A percentile compares a stretch with the other conserved stretches of the same genome.
phyloP scores from a whole-genome alignment of 2,329 filamentous ascomycete species.

The Bimuria novae-zelandiae region DNA sequence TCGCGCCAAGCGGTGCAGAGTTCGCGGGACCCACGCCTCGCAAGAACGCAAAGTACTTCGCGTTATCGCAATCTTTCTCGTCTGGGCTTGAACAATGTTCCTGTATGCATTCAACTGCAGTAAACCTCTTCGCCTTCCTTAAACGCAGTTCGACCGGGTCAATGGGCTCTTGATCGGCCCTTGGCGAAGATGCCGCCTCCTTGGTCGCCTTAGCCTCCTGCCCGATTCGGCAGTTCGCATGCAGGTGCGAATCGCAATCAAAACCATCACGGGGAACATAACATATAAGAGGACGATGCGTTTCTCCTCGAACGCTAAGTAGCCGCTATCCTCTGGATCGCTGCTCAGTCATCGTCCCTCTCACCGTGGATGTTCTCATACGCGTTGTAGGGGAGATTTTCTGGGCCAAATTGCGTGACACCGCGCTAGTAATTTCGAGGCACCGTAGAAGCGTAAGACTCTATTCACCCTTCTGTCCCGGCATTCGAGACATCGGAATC shows the following conservation, averaged over 20 bases:
- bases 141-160: constrained; percentile 35
- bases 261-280: constrained; percentile 17
- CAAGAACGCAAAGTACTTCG: no score
- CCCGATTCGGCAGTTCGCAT: constrained; percentile 40
- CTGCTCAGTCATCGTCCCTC: neutral
- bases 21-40: no score
- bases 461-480: neutral
- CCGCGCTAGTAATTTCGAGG: neutral
- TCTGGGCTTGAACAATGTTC: no score
- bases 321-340: neutral
- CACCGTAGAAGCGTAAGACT: neutral
- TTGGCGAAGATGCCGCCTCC: constrained; percentile 36
- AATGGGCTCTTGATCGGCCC: constrained; percentile 20
- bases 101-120: neutral
- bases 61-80: no score
- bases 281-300: constrained; percentile 22
- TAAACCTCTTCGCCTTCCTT: constrained; percentile 8
- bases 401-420: neutral
- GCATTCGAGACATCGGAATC: neutral
- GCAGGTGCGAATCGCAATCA: constrained; percentile 26
- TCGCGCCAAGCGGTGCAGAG: no score
- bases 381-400: no score
- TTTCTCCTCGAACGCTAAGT: neutral
- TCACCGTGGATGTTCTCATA: neutral
- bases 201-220: constrained; percentile 37